Percentiles rank a stretch among this genome's conserved stretches.
These are phyloP conservation scores for Pisolithus thermaeus DNA, from an alignment of 1,284 basidiomycete species.

Conservation along the genomic window DNA sequence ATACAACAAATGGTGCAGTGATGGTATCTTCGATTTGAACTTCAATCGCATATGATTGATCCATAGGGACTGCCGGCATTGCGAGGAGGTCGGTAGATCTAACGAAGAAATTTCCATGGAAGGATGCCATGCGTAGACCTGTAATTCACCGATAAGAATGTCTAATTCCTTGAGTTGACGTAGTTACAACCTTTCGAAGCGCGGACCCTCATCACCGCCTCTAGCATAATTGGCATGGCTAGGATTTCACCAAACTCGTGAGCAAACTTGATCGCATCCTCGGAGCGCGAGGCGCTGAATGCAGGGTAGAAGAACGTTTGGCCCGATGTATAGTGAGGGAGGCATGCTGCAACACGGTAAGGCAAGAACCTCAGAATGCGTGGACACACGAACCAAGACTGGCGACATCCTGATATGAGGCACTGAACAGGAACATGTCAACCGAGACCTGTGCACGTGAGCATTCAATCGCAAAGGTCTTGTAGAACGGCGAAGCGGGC, in stretches of 20 bases:
- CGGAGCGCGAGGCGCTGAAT: constrained; percentile 90
- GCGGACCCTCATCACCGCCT: constrained; percentile 96
- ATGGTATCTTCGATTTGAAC: constrained; percentile 96
- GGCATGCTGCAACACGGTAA: constrained; percentile 51
- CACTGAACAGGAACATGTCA: constrained; percentile 98
- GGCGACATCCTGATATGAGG: constrained; percentile 93
- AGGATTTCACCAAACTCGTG: constrained; percentile 95
- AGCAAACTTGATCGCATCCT: constrained; percentile 97
- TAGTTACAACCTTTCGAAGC: constrained; percentile 71
- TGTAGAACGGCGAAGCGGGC: constrained; percentile 93
- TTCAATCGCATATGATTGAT: constrained; percentile 97
- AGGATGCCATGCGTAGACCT: constrained; percentile 94
- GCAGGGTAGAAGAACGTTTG: constrained; percentile 99
- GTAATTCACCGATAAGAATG: constrained; percentile 10
- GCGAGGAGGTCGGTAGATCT: constrained; percentile 96
- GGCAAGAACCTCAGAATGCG: not conserved
- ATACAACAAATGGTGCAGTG: constrained; percentile 87
- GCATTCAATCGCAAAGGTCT: constrained; percentile 98
- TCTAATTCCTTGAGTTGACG: not conserved
- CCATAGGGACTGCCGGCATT: constrained; percentile 93
- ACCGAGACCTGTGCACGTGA: constrained; percentile 96
- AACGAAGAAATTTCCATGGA: constrained; percentile 99
- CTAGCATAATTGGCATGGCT: constrained; percentile 92
- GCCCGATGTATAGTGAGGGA: constrained; percentile 97
- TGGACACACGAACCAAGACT: constrained; percentile 58